Evolutionary conservation across 495 filamentous ascomycete genomes (phyloP), one percentile per base, ranked within the genome.

Genomic region (Rostrohypoxylon terebratum): DNA sequence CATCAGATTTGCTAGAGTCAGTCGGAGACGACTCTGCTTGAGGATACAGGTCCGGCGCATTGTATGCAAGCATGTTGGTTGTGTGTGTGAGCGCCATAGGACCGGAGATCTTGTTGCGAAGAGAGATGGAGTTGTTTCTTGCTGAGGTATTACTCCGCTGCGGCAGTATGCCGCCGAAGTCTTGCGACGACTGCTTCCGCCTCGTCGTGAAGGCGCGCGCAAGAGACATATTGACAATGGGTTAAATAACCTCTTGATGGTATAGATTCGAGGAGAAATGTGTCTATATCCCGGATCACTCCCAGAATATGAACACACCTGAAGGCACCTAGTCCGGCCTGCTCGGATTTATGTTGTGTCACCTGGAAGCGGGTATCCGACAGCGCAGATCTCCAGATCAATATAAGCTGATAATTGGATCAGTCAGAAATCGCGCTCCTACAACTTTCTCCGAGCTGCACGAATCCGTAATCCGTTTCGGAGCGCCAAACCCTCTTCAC

Each of bases 61-160:
- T 94, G 85, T 96, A 97, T 16, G 93, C 92, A 16, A 97, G 90
- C 90, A 94, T 93, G 79, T 98, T 99, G 65, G 96, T 98, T 3
- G 96, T 97, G 18, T 95, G 97, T 28, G 97, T 81, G 48, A 99
- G 85, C 78, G 92, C 90, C 51, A 98, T 85, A 2, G 96, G 96
- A 10, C 86, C 88, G 18, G 96, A 99, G 76, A 99, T 99, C 82
- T 96, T 87, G 73, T 83, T 74, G 63, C 87, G 83, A 67, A 87
- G 82, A 4, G 80, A 76, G 34, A 28, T 77, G 38, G 74, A 44
- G 18, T 72, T 59, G 8, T 72, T 75, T 74, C 82, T 86, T 28
- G 71, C 13, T 1, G 78, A 81, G 10, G 84, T 85, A 64, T 83
- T 81, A 72, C 81, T 84, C 61, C 84, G 81, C 21, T 82, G 80